Evolutionary conservation across 1,139 yeast genomes (phyloP).

Genomic region (Hyphopichia wangnamkhiaoensis): DNA sequence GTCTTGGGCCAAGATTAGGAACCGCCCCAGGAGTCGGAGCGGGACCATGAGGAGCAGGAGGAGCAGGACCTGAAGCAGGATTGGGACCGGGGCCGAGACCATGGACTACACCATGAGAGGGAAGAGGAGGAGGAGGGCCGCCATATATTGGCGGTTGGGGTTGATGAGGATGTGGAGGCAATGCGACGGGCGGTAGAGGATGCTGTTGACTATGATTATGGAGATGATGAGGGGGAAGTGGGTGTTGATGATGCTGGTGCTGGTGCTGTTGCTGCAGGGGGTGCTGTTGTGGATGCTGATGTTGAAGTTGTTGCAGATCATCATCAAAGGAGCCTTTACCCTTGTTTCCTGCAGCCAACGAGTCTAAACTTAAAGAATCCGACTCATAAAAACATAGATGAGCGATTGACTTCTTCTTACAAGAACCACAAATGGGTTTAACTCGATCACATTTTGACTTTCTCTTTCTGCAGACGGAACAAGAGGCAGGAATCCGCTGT

Average conservation of each 20-base stretch:
- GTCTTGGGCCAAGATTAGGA: not conserved
- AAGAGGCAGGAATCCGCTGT: constrained; percentile 45
- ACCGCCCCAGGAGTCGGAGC: not conserved
- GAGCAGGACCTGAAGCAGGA: no score
- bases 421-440: constrained; percentile 71
- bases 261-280: no score
- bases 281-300: no score
- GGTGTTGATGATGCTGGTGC: no score
- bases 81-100: no score
- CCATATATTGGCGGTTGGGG: constrained; percentile 12
- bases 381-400: constrained; percentile 71
- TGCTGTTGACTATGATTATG: no score
- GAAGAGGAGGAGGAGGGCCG: no score
- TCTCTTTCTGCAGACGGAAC: constrained; percentile 49
- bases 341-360: not conserved
- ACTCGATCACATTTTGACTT: constrained; percentile 59
- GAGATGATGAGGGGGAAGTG: no score
- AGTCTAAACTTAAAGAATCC: constrained; percentile 9
- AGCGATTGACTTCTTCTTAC: constrained; percentile 71
- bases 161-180: not conserved
- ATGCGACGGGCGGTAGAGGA: constrained; percentile 6
- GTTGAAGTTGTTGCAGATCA: not conserved
- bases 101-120: no score
- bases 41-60: not conserved
- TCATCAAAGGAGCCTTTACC: not conserved